Evolutionary conservation across 2,329 filamentous ascomycete species (phyloP).

Genomic region (Botrytis tulipae): DNA sequence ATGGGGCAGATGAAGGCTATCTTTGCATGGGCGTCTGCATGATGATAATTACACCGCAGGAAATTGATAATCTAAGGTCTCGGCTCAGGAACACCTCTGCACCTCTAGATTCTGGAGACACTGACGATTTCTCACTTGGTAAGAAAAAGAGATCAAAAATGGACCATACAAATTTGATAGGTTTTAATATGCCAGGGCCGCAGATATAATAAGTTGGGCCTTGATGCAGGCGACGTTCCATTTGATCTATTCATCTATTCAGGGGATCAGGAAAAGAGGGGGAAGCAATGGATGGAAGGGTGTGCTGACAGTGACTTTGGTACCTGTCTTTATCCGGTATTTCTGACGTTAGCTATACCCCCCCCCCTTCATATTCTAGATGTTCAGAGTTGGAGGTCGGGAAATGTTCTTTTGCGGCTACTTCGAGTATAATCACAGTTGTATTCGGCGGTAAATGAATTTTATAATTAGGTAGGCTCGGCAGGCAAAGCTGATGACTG

Average conservation of each 20-base stretch:
- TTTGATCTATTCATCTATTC: conserved; percentile 13
- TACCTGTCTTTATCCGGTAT: conserved; percentile 5
- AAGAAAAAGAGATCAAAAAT: background rate
- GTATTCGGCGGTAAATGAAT: conserved; percentile 15
- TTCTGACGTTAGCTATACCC: conserved; percentile 3
- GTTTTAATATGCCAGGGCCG: conserved; percentile 10
- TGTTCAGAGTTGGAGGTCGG: background rate
- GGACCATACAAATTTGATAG: background rate
- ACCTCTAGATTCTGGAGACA: conserved; percentile 7
- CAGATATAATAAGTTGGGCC: background rate
- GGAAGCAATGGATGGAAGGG: background rate
- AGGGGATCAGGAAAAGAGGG: conserved; percentile 4
- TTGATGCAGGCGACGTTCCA: conserved; percentile 15
- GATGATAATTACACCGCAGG: conserved; percentile 4
- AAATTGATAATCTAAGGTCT: conserved; percentile 13
- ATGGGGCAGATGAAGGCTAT: conserved; percentile 1
- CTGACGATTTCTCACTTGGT: background rate
- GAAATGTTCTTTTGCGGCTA: conserved; percentile 1
- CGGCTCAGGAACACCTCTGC: conserved; percentile 15
- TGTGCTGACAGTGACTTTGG: conserved; percentile 3
- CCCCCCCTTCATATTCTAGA: background rate
- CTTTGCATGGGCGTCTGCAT: conserved; percentile 16
- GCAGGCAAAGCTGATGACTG: conserved; percentile 3
- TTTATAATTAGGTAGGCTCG: background rate
- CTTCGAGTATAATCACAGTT: background rate